Percentiles rank a stretch among this genome's conserved stretches.
These are phyloP conservation scores for Ascochyta clinopodiicola DNA, from an alignment of 2,329 filamentous ascomycete species.

Conservation along the genomic window DNA sequence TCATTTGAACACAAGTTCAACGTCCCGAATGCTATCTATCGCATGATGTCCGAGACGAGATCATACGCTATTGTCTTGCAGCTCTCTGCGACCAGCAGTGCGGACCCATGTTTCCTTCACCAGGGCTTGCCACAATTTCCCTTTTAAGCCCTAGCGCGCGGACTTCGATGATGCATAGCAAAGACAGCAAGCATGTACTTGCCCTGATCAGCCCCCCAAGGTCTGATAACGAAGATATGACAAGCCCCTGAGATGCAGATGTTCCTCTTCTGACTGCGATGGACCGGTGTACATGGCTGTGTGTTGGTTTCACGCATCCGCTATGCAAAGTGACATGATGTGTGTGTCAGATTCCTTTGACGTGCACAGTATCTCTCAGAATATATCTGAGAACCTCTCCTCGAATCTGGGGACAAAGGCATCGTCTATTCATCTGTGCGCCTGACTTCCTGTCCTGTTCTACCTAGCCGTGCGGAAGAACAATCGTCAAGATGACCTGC, in stretches of 20 bases:
- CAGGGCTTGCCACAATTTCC: neutral
- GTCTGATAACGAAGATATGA: too few species aligned
- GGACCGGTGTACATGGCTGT: neutral
- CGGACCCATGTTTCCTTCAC: neutral
- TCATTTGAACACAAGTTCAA: too few species aligned
- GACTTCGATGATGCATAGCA: neutral
- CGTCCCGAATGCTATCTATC: neutral
- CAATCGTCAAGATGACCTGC: slow-evolving; percentile 1
- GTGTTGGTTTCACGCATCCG: slow-evolving; percentile 6
- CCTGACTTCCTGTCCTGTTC: too few species aligned
- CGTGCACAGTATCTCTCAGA: neutral
- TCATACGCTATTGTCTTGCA: neutral
- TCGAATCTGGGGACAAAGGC: too few species aligned
- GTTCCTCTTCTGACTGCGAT: neutral
- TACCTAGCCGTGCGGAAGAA: too few species aligned
- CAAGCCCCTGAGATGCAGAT: neutral
- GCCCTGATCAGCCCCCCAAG: neutral
- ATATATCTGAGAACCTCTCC: too few species aligned
- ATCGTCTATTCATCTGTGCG: too few species aligned
- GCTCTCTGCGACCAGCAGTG: neutral
- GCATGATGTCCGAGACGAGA: neutral
- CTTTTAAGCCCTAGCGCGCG: slow-evolving; percentile 7
- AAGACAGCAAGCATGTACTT: neutral
- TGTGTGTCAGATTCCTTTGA: neutral
- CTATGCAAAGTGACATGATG: neutral